Evolutionary conservation across 257 asterid species (phyloP).

Genomic region (Solanum ossicruentum): DNA sequence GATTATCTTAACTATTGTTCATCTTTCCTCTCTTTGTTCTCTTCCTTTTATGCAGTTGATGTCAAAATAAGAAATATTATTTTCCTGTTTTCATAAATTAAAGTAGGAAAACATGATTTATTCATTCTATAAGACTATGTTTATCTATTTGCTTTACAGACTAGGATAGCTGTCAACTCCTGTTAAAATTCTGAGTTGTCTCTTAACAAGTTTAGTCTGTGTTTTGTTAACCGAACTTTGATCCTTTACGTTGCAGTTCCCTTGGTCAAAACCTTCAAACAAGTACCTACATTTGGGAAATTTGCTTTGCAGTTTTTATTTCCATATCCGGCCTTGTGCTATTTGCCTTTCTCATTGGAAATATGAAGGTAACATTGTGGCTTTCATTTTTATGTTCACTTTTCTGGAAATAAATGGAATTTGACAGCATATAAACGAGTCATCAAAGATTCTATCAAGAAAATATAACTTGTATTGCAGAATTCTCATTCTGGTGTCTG

Average conservation of each 20-base stretch:
- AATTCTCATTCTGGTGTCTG: neutral
- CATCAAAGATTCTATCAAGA: neutral
- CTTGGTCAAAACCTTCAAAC: conserved; percentile 97
- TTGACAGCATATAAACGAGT: neutral
- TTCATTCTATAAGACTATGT: too few relatives aligned
- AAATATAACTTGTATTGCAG: neutral
- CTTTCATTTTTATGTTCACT: neutral
- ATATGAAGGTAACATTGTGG: conserved; percentile 70
- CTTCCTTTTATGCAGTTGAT: too few relatives aligned
- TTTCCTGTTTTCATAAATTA: too few relatives aligned
- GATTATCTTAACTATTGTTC: neutral
- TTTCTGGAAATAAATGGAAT: neutral
- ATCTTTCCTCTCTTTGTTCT: too few relatives aligned
- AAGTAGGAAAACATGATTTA: too few relatives aligned
- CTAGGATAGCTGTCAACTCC: neutral
- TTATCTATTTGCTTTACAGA: neutral
- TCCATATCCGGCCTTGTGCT: conserved; percentile 91
- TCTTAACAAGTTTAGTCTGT: neutral
- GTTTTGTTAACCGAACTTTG: neutral
- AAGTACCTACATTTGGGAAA: conserved; percentile 88
- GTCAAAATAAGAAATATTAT: too few relatives aligned
- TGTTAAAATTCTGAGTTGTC: neutral
- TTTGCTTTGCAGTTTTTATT: conserved; percentile 84
- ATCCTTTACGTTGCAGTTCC: conserved; percentile 42
- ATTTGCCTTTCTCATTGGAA: conserved; percentile 87